Percentiles rank a stretch among this genome's conserved stretches.
phyloP scores from a whole-genome alignment of 768 basidiomycete genomes.

The Russula ochroleuca region DNA sequence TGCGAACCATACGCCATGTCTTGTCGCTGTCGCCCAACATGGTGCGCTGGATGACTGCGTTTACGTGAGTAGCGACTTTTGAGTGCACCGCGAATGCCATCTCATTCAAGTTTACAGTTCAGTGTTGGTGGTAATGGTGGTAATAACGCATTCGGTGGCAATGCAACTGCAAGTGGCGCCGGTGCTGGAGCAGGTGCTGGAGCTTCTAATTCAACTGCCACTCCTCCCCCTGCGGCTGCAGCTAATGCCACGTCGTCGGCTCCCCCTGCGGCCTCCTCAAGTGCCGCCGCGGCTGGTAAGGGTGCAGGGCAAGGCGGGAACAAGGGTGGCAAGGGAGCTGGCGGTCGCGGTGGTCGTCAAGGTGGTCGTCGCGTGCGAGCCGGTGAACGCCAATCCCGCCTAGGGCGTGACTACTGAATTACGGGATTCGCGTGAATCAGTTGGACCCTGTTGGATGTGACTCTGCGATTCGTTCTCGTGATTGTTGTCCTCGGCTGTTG shows the following conservation, averaged over 20 bases:
- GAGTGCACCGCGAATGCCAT: not conserved
- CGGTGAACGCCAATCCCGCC: not conserved
- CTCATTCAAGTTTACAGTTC: constrained; percentile 16
- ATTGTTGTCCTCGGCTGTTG: not conserved
- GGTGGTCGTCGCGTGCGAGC: not conserved
- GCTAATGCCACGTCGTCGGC: constrained; percentile 7
- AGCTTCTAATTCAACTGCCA: not conserved
- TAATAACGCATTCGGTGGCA: constrained; percentile 2
- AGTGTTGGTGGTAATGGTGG: constrained; percentile 1
- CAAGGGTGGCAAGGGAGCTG: not conserved
- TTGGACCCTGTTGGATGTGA: not conserved
- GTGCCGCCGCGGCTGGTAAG: not conserved
- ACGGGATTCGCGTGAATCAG: not conserved
- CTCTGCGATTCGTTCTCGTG: constrained; percentile 22
- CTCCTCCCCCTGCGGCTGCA: constrained; percentile 10
- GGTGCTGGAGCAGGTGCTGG: constrained; percentile 10
- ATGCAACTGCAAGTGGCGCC: not conserved
- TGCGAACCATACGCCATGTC: constrained; percentile 42
- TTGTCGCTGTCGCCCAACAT: constrained; percentile 43
- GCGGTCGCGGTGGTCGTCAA: not conserved
- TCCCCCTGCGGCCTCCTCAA: not conserved
- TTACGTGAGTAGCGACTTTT: constrained; percentile 33
- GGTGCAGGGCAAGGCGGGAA: not conserved
- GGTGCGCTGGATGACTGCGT: constrained; percentile 40
- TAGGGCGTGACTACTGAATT: constrained; percentile 18